A percentile compares a stretch with the other conserved stretches of the same genome.
Evolutionary conservation across 495 filamentous ascomycete species (phyloP).

Genomic region (Aspergillus hancockii): DNA sequence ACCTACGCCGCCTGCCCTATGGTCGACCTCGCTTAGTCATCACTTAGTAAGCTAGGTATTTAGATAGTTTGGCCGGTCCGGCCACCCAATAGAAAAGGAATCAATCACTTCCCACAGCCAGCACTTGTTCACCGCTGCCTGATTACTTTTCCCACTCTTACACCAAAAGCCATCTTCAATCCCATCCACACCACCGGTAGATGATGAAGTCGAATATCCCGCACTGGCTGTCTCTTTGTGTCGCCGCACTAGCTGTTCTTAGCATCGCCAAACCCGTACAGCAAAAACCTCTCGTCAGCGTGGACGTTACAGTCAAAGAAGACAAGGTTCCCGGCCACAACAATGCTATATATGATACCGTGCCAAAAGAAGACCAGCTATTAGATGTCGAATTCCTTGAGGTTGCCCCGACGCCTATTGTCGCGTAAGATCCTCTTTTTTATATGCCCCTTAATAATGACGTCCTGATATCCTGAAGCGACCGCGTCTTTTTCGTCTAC

Average conservation of each 20-base stretch:
- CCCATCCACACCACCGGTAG: background rate
- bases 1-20: too few relatives aligned
- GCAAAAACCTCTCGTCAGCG: slow-evolving; percentile 3
- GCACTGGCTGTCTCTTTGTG: slow-evolving; percentile 13
- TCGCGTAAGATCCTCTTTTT: slow-evolving; percentile 14
- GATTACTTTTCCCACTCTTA: too few relatives aligned
- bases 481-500: slow-evolving; percentile 20
- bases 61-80: too few relatives aligned
- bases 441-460: background rate
- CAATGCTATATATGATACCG: slow-evolving; percentile 17
- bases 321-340: slow-evolving; percentile 17
- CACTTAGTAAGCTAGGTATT: too few relatives aligned
- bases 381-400: slow-evolving; percentile 18
- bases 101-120: too few relatives aligned
- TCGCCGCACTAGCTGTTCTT: slow-evolving; percentile 6
- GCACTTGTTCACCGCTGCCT: too few relatives aligned
- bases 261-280: slow-evolving; percentile 6
- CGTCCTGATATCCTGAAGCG: slow-evolving; percentile 12
- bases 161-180: too few relatives aligned
- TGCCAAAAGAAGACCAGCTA: slow-evolving; percentile 18
- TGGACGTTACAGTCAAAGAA: slow-evolving; percentile 10
- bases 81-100: too few relatives aligned
- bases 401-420: slow-evolving; percentile 20
- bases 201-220: slow-evolving; percentile 15
- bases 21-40: too few relatives aligned